phyloP scores from a whole-genome alignment of 148 eudicot species.

The Spergularia bocconei region DNA sequence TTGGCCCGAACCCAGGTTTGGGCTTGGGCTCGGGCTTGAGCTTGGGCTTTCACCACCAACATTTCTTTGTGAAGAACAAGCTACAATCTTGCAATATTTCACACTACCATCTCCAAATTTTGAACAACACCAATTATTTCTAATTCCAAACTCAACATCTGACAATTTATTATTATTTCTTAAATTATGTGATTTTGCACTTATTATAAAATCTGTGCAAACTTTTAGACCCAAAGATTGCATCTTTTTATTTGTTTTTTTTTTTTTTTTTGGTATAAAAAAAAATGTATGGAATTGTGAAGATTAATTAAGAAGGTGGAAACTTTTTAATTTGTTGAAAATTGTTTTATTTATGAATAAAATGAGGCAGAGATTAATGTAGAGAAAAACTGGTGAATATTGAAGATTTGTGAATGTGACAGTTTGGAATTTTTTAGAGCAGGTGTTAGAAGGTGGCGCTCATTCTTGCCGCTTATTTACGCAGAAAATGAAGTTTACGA shows the following conservation, averaged over 20 bases:
- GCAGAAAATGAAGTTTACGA: too few relatives aligned
- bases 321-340: too few relatives aligned
- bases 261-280: background rate
- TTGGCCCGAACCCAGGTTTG: conserved; percentile 23
- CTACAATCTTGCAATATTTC: conserved; percentile 42
- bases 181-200: conserved; percentile 25
- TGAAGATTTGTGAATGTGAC: conserved; percentile 5
- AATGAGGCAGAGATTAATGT: background rate
- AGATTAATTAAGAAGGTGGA: background rate
- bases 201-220: conserved; percentile 39
- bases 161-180: conserved; percentile 16
- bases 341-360: background rate
- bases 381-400: background rate
- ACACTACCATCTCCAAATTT: conserved; percentile 15
- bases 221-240: conserved; percentile 53
- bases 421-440: conserved; percentile 8
- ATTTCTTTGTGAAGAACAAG: conserved; percentile 51
- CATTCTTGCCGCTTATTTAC: conserved; percentile 6
- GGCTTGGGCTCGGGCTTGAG: conserved; percentile 32
- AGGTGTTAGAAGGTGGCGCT: background rate
- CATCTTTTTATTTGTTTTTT: conserved; percentile 34
- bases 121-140: conserved; percentile 25
- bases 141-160: conserved; percentile 29
- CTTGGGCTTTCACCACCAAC: conserved; percentile 46
- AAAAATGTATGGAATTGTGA: background rate